Base-by-base conservation (phyloP, 2,329 filamentous ascomycete species). In the Calonectria multiphialidica region DNA sequence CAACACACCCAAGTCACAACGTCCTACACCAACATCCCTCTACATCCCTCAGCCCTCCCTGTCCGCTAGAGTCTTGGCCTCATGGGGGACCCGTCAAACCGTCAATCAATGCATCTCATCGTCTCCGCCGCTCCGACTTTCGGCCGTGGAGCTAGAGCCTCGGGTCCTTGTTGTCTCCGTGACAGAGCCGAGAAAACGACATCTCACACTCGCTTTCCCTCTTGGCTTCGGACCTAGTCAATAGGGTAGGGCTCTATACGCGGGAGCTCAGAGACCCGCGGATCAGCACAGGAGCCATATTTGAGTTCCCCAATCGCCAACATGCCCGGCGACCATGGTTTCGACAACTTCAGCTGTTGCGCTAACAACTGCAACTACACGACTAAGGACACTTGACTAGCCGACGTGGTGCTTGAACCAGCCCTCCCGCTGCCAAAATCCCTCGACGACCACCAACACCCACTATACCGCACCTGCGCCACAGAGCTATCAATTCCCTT, bases 141-240 rank as follows among this genome's bases (percentile, higher is more conserved):
- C 49, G 40, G 40, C 37, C 42, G 53, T 66, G 18, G n/a, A 66
- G 49, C 37, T 33, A 15, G 37, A 62, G 35, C 25, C 18, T 15
- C 37, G 16, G 16, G 23, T 23, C 62, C 63, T 42, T 66, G 64
- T 30, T 45, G 53, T n/a, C 40, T 47, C 47, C 40, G 53, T 35
- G 53, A 50, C 68, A 66, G n/a, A 55, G 45, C 69, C 57, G 64
- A 49, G 35, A 33, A 61, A 61, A 44, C 50, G 63, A 55, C 63
- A 71, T 67, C 64, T 55, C 25, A n/a, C 50, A 18, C 55, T 61
- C 23, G 13, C n/a, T 21, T 21, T 44, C 16, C 25, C 47, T 18
- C 55, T 21, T 28, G 18, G 28, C 44, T 15, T 33, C 61, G 42
- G 21, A 18, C 16, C n/a, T 35, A 30, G 25, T 16, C 16, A 42